Conservation (phyloP, 805 yeast genomes). For the Ogataea glucozyma region DNA sequence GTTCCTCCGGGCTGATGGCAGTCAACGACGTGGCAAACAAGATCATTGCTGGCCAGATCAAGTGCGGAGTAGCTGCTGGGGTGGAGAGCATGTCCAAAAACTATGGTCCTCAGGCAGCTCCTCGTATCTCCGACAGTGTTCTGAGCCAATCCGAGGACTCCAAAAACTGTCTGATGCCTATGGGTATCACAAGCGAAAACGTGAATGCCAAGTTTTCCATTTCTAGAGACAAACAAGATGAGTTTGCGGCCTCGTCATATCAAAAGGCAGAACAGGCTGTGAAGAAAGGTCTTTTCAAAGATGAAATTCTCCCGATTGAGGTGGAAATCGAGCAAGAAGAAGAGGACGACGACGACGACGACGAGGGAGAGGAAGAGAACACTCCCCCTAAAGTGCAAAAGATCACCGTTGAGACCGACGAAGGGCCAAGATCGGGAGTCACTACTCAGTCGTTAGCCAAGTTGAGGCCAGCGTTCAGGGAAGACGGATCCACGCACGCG, state of each 20-base stretch:
- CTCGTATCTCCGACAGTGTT: slow-evolving; percentile 52
- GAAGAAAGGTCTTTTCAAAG: slow-evolving; percentile 70
- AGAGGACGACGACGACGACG: slow-evolving; percentile 59
- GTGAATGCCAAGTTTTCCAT: slow-evolving; percentile 69
- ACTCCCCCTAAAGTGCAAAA: slow-evolving; percentile 27
- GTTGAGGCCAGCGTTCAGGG: slow-evolving; percentile 83
- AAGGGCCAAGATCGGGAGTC: slow-evolving; percentile 88
- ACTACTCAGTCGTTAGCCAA: slow-evolving; percentile 74
- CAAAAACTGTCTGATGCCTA: slow-evolving; percentile 84
- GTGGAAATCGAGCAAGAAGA: slow-evolving; percentile 56
- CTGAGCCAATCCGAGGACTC: slow-evolving; percentile 48
- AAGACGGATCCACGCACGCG: slow-evolving; percentile 86
- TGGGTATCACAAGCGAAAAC: slow-evolving; percentile 96
- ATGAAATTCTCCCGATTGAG: slow-evolving; percentile 83
- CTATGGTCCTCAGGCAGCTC: slow-evolving; percentile 79
- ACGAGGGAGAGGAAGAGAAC: slow-evolving; percentile 38
- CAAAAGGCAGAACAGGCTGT: slow-evolving; percentile 81
- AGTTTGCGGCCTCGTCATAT: slow-evolving; percentile 84
- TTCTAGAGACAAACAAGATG: slow-evolving; percentile 75
- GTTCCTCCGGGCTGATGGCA: slow-evolving; percentile 93
- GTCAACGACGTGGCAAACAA: slow-evolving; percentile 87
- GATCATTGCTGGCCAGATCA: slow-evolving; percentile 84
- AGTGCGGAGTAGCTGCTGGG: slow-evolving; percentile 88
- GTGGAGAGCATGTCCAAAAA: slow-evolving; percentile 92
- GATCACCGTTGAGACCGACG: slow-evolving; percentile 41